Evolutionary conservation across 1,139 yeast genomes (phyloP), one percentile per base, ranked within the genome.

Genomic region (Suhomyces maxii): DNA sequence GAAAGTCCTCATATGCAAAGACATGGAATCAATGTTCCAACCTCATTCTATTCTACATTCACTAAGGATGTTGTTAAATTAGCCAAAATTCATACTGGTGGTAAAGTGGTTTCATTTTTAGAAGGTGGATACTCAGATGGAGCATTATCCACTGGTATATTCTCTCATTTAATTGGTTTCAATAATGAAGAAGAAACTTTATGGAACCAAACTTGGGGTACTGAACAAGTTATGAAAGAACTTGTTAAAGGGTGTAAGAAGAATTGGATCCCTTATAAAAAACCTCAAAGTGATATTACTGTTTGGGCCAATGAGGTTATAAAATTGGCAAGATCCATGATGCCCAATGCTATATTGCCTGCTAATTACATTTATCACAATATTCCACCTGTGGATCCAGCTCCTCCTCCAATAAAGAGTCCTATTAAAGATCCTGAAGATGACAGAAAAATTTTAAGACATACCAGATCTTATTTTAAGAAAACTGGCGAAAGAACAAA

Each of bases 61-160:
- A 85, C 96, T 3, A 76, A 77, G 39, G 96, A 88, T 60, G 84
- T 86, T 1, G 82, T 84, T 11, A 77, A 76, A 49, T 68, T 89
- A 40, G 88, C 95, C 9, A 71, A 73, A 48, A 73, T 80, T 46
- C 87, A 80, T 56, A 70, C 85, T 12, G 67, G 75, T 23, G 88
- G 91, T 9, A 83, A 82, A 53, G 71, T 88, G 0, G 57, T 88
- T 0, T 86, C 96, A 3, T 67, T 89, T 37, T 68, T 89, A 53
- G 96, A 89, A 65, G 96, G 96, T 14, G 96, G 96, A 0, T 89
- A 89, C 60, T 84, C 95, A 1, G 93, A 89, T 57, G 88, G 88
- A 2, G 96, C 96, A 0, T 71, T 89, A 30, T 67, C 86, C 2
- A 86, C 95, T 0, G 96, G 96, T 9, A 82, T 86, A 0, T 86